Evolutionary conservation across 1,284 basidiomycete species (phyloP), one percentile per base, ranked within the genome.

Genomic region (Kwoniella shivajii): DNA sequence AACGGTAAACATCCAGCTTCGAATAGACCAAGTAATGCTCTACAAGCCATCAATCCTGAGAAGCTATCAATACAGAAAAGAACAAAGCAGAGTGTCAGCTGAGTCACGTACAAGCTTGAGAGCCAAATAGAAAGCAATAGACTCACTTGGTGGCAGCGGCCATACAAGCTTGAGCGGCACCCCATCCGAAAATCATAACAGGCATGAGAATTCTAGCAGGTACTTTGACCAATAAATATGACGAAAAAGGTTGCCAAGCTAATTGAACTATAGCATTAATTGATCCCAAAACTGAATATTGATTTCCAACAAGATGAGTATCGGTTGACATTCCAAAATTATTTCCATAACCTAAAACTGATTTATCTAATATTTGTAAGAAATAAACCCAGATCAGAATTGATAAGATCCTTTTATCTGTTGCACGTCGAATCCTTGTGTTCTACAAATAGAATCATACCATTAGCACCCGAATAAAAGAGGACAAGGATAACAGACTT

Each of bases 1-100:
- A 79, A 64, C 1, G 77, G 77, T 5, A 79, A 60, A 50, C 75
- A 76, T 5, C 72, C 73, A 2, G 78, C 74, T 52, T 79, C 77
- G 54, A 78, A 79, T 4, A 79, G 69, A 56, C 76, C 77, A 4
- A 79, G 66, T 22, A 79, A 50, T 65, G 76, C 75, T 26, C 76
- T 67, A n/a, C 65, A 72, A 9, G 67, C 75, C 34, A 71, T 57
- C 6, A 77, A 60, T 2, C 64, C 51, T 3, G 53, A 51, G 42
- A 66, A 74, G 48, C 52, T 66, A 37, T n/a, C 4, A 16, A 34
- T 11, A 42, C 3, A 26, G n/a, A 13, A 33, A 41, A 30, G 13
- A 31, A 18, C 14, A n/a, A n/a, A 24, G 24, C 16, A 36, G 41
- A 16, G 22, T n/a, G 20, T 29, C 41, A 20, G 9, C n/a, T 24